Conservation (phyloP, 1,139 yeast genomes). For the Petasospora rhodanensis region DNA sequence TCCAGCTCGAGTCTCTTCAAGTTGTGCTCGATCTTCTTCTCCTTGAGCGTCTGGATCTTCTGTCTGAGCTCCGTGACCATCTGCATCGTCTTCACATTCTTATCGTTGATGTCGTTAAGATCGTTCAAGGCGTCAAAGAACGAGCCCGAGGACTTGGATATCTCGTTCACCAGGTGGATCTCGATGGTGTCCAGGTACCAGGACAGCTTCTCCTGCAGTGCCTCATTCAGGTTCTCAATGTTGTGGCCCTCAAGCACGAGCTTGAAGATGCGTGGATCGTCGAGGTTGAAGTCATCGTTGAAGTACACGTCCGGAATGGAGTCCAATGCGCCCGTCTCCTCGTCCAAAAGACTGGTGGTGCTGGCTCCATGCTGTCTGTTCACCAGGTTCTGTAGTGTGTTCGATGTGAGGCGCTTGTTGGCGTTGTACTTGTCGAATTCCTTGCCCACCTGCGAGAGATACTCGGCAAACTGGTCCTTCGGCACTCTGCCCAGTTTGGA, state of each 20-base stretch:
- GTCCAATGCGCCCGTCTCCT: conserved; percentile 15
- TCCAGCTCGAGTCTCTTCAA: conserved; percentile 47
- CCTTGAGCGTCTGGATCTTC: conserved; percentile 41
- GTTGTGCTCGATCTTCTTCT: conserved; percentile 49
- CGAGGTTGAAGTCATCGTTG: conserved; percentile 67
- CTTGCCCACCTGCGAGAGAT: conserved; percentile 41
- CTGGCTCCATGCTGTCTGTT: conserved; percentile 24
- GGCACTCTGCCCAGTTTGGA: conserved; percentile 53
- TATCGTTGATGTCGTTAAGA: conserved; percentile 51
- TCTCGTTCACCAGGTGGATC: conserved; percentile 72
- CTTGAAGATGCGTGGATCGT: conserved; percentile 82
- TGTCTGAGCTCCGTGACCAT: conserved; percentile 43
- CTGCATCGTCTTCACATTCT: conserved; percentile 49
- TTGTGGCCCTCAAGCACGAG: conserved; percentile 58
- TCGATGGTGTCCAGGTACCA: conserved; percentile 85
- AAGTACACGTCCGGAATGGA: conserved; percentile 68
- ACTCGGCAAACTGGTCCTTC: conserved; percentile 44
- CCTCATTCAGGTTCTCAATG: conserved; percentile 28
- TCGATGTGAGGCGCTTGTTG: conserved; percentile 35
- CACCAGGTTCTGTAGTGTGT: conserved; percentile 32
- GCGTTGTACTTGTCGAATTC: conserved; percentile 52
- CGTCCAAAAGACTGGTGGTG: conserved; percentile 14
- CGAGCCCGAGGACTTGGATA: conserved; percentile 76
- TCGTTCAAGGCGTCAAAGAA: conserved; percentile 84
- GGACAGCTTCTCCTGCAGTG: conserved; percentile 76